Base-by-base conservation (phyloP, 108 stramenopile species). In the Nitzschia sp. region DNA sequence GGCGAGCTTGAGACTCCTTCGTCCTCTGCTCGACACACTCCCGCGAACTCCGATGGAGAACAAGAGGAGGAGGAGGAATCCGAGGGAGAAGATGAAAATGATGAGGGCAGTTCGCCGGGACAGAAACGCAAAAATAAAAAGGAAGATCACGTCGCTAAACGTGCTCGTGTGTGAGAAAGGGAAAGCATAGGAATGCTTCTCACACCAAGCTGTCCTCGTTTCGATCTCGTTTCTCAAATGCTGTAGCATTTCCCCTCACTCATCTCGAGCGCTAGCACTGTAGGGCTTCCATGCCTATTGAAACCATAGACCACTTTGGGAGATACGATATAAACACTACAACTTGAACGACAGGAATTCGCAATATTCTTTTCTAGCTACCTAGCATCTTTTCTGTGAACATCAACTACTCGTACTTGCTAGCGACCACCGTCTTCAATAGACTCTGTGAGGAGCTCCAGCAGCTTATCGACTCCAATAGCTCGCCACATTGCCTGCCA, bases 401-500 rank as follows among this genome's bases (percentile, higher is more conserved):
- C 6, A 13, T 41, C 38, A 41, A 6, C 13, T 41, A 41, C 38
- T 41, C 13, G 38, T 9, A 41, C 38, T 41, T 13, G 38, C 35
- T 80, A 93, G 25, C 94, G 79, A 23, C 88, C 91, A 28, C 91
- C 94, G 62, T 95, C 94, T 66, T 95, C 94, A 33, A 95, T 95
- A 1, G 86, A 82, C 63, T 92, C 91, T 21, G 95, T 80, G 46
- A 96, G 64, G 8, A 93, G 69, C 65, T 93, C 90, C 44, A 96
- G 69, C 1, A 96, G 76, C 45, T 86, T 88, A 70, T 96, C 95
- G 55, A 96, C 76, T 19, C 95, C 95, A 60, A 96, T 81, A 5
- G 72, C 67, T 44, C 81, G 75, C 95, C 95, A 96, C 92, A 93
- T 90, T 13, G 70, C 71, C 53, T 96, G 95, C 95, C 95, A 96